Evolutionary conservation across 495 filamentous ascomycete species (phyloP).

Genomic region (Cryomyces antarcticus): DNA sequence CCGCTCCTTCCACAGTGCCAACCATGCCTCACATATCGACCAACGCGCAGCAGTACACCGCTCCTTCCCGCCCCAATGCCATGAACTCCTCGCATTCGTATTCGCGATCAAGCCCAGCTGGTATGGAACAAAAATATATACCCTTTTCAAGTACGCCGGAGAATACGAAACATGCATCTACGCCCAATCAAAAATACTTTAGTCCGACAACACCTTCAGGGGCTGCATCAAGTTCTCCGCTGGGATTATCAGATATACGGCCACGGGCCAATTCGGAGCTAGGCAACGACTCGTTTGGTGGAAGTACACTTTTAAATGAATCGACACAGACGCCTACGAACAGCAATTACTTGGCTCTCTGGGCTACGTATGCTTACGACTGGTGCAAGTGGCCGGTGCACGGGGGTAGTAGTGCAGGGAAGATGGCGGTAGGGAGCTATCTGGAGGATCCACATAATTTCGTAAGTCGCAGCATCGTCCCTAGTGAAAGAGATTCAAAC

Average conservation of each 20-base stretch:
- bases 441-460: conserved; percentile 96
- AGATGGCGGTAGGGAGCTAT: conserved; percentile 88
- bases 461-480: conserved; percentile 28
- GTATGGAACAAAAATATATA: conserved; percentile 51
- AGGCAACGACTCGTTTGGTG: conserved; percentile 38
- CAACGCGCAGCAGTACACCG: conserved; percentile 36
- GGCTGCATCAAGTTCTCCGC: conserved; percentile 59
- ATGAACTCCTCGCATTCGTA: conserved; percentile 49
- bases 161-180: conserved; percentile 39
- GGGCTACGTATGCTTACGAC: conserved; percentile 89
- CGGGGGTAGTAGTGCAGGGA: conserved; percentile 46
- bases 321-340: conserved; percentile 33
- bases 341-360: conserved; percentile 85
- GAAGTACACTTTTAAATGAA: conserved; percentile 24
- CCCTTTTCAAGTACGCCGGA: conserved; percentile 50
- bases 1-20: conserved; percentile 47
- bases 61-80: conserved; percentile 44
- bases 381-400: conserved; percentile 98
- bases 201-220: conserved; percentile 43
- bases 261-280: conserved; percentile 56
- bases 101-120: conserved; percentile 69
- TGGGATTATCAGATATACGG: conserved; percentile 80
- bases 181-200: conserved; percentile 9
- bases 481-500: too few relatives aligned
- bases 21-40: conserved; percentile 38